Percentiles rank a stretch among this genome's conserved stretches.
Evolutionary conservation across 139 green algal species (phyloP).

Genomic region (Picochlorum sp.): DNA sequence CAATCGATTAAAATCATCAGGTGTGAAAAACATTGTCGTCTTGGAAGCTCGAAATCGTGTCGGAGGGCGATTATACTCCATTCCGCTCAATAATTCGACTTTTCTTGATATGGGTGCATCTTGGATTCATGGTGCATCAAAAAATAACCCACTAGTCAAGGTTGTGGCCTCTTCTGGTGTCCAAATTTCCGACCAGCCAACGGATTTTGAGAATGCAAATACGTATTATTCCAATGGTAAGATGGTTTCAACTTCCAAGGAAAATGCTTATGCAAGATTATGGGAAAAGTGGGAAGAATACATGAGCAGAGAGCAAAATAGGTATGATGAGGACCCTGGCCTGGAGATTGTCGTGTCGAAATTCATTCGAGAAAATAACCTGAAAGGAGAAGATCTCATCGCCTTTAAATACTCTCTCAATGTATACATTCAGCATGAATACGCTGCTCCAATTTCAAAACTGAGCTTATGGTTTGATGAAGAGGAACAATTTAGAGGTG

Average conservation of each 20-base stretch:
- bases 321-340: neutral
- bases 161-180: neutral
- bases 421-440: constrained; percentile 14
- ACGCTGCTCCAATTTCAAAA: neutral
- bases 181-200: neutral
- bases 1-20: neutral
- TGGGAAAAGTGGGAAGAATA: neutral
- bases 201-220: neutral
- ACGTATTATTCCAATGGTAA: neutral
- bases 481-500: neutral
- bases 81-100: too few relatives aligned
- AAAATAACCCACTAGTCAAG: neutral
- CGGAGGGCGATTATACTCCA: neutral
- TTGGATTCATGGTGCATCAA: constrained; percentile 6
- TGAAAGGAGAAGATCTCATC: neutral
- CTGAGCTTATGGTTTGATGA: constrained; percentile 4
- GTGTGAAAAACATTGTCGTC: neutral
- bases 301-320: neutral
- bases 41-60: neutral
- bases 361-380: neutral
- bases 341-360: neutral
- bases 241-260: neutral
- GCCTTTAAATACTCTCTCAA: neutral
- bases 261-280: neutral
- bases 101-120: constrained; percentile 1